These are phyloP conservation scores for Yarrowia deformans DNA, from an alignment of 805 yeast genomes.

Conservation along the genomic window DNA sequence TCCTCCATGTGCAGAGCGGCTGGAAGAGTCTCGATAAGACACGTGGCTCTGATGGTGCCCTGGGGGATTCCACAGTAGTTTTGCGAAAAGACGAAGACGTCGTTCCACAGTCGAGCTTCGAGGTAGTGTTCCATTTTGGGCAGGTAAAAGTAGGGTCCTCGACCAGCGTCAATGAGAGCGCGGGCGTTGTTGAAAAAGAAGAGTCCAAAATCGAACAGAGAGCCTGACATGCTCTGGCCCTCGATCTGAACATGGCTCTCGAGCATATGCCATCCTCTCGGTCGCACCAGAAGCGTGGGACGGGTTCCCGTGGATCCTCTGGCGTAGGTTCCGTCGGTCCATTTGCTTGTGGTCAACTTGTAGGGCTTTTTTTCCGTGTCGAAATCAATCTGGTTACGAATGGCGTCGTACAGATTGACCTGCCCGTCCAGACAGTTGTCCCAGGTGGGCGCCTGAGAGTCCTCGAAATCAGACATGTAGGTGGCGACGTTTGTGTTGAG, in stretches of 20 bases:
- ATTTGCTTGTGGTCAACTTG: conserved; percentile 58
- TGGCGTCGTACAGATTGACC: conserved; percentile 70
- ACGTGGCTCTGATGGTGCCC: conserved; percentile 74
- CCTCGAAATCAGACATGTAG: conserved; percentile 78
- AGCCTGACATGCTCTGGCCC: conserved; percentile 69
- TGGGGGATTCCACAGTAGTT: conserved; percentile 64
- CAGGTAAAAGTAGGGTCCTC: conserved; percentile 75
- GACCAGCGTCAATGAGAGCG: conserved; percentile 61
- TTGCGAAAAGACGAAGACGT: conserved; percentile 66
- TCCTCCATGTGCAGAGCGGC: conserved; percentile 80
- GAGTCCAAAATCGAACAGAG: conserved; percentile 70
- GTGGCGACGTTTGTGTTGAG: conserved; percentile 71
- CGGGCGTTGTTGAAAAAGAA: conserved; percentile 72
- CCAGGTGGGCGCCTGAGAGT: conserved; percentile 75
- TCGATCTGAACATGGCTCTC: conserved; percentile 70
- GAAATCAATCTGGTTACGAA: conserved; percentile 60
- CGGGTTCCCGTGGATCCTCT: conserved; percentile 50
- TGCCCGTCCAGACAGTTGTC: conserved; percentile 69
- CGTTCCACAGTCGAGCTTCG: conserved; percentile 77
- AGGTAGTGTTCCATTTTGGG: conserved; percentile 78
- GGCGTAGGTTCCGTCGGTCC: conserved; percentile 39
- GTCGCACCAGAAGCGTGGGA: conserved; percentile 61
- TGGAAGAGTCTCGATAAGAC: conserved; percentile 70
- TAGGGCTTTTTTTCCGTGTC: conserved; percentile 53
- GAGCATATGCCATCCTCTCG: conserved; percentile 74